Base-by-base conservation (phyloP, 371 early-diverging fungal species). In the Syncephalastrum racemosum region DNA sequence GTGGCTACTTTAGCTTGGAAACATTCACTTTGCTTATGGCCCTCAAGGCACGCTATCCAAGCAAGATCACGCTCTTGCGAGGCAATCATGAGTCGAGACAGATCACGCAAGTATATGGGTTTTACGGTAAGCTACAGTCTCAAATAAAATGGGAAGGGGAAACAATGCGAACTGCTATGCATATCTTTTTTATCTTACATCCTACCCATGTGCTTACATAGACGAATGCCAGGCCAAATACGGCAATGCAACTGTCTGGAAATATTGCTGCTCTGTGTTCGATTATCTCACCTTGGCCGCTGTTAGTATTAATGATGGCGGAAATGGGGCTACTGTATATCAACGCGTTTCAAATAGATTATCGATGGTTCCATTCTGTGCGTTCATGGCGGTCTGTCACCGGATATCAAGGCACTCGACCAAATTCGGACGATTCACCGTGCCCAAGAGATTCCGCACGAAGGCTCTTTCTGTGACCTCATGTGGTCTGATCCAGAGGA, bases 81-180 rank as follows among this genome's bases (percentile, higher is more conserved):
- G 99, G 99, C 50, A 99, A 99, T 80, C 99, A 99, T 78, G 99
- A 99, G 74, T 91, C 92, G 56, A 82, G 99, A 50, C 98, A 99
- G 71, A 99, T 99, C 64, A 99, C 99, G 4, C 97, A 99, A 80
- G 99, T 99, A 10, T 99, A 99, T 73, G 99, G 99, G 19, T 99
- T 99, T 73, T 99, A 98, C 80, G 78, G 77, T 77, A 73, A 54
- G 19, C 20, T 20, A 18, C 8, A 40, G 25, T 25, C 23, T 16
- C 46, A 12, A 8, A 44, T 12, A 36, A 13, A 31, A 49, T 18
- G 54, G n/a, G 19, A 22, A 18, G 24, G 19, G 27, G 10, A 49
- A 4, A 31, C 43, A n/a, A 16, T 18, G 12, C 20, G 12, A 40
- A 1, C 19, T 5, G 10, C 36, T 10, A 31, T 31, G 10, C 36